These are phyloP conservation scores for Abrus pulchellus DNA, from an alignment of 306 rosid genomes.

Conservation along the genomic window DNA sequence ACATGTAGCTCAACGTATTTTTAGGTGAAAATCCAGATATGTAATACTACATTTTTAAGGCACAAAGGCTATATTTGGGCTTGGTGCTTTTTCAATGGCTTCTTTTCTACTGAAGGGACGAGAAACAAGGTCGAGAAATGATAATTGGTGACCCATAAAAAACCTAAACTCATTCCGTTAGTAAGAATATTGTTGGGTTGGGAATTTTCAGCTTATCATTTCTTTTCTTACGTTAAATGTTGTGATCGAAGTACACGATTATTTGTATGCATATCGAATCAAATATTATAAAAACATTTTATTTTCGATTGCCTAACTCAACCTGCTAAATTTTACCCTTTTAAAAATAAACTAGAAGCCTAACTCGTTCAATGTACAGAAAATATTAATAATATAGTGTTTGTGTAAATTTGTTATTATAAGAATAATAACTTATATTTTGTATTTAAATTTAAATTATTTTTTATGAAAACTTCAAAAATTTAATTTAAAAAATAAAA, in stretches of 20 bases:
- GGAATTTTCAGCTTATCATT: conserved; percentile 12
- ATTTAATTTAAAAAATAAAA: too few species aligned
- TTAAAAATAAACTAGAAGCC: too few species aligned
- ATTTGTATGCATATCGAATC: not conserved
- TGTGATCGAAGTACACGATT: not conserved
- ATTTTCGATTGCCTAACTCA: too few species aligned
- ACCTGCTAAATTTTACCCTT: too few species aligned
- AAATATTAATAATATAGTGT: too few species aligned
- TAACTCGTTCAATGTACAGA: too few species aligned
- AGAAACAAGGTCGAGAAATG: conserved; percentile 60
- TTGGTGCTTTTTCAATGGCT: conserved; percentile 5
- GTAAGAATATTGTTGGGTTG: conserved; percentile 11
- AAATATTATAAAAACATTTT: not conserved
- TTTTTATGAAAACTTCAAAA: too few species aligned
- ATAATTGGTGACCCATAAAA: conserved; percentile 38
- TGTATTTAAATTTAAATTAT: too few species aligned
- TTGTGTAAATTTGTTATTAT: too few species aligned
- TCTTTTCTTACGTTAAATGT: not conserved
- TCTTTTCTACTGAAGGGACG: conserved; percentile 64
- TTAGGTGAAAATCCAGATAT: conserved; percentile 53
- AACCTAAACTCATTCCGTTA: conserved; percentile 34
- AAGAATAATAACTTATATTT: too few species aligned
- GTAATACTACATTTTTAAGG: conserved; percentile 46
- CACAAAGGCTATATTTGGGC: conserved; percentile 54
- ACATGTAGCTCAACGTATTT: conserved; percentile 50